Evolutionary conservation across 1,139 yeast species (phyloP).

Genomic region (Candida mesenterica): DNA sequence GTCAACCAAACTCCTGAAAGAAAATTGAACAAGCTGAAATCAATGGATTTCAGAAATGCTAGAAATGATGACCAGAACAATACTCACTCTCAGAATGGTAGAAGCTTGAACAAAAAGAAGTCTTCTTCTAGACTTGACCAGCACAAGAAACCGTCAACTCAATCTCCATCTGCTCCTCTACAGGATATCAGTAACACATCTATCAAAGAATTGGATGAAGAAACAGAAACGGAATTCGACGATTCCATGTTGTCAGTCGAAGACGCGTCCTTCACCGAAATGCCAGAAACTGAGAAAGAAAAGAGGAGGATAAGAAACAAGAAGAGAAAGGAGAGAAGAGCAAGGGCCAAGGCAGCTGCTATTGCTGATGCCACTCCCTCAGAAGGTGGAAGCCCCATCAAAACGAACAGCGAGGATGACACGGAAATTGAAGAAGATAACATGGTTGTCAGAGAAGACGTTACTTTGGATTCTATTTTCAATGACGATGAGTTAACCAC

Average conservation of each 20-base stretch:
- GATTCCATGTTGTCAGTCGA: slow-evolving; percentile 12
- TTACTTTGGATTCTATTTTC: slow-evolving; percentile 14
- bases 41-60: slow-evolving; percentile 13
- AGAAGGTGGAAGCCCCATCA: slow-evolving; percentile 1
- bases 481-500: slow-evolving; percentile 11
- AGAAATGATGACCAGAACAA: neutral
- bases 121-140: slow-evolving; percentile 7
- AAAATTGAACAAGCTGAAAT: slow-evolving; percentile 14
- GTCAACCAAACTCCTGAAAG: slow-evolving; percentile 6
- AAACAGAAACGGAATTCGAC: slow-evolving; percentile 13
- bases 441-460: slow-evolving; percentile 6
- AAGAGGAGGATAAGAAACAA: slow-evolving; percentile 15
- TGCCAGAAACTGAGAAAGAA: slow-evolving; percentile 14
- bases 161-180: neutral
- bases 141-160: slow-evolving; percentile 2
- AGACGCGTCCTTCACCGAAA: slow-evolving; percentile 6
- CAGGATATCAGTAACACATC: slow-evolving; percentile 5
- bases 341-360: slow-evolving; percentile 7
- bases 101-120: slow-evolving; percentile 9
- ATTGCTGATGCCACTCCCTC: slow-evolving; percentile 3
- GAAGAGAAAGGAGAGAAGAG: slow-evolving; percentile 17
- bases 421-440: slow-evolving; percentile 7
- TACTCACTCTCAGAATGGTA: slow-evolving; percentile 2
- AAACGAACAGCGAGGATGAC: slow-evolving; percentile 4
- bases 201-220: slow-evolving; percentile 10